A percentile compares a stretch with the other conserved stretches of the same genome.
phyloP scores from a whole-genome alignment of 805 yeast species.

The Hanseniaspora vineae region DNA sequence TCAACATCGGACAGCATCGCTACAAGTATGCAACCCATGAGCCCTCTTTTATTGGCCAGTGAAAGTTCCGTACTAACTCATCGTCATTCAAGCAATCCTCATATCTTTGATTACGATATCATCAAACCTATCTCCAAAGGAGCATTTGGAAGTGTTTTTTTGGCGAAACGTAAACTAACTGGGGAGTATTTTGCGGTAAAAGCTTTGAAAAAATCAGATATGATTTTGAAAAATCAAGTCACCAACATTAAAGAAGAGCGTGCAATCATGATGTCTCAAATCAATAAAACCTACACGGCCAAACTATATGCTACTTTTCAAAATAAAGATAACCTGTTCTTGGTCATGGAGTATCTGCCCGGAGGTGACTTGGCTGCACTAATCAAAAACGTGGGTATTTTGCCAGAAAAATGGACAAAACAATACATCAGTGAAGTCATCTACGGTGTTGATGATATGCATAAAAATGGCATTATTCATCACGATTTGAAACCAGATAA shows the following conservation, averaged over 20 bases:
- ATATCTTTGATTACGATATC: slow-evolving; percentile 79
- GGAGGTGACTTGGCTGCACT: slow-evolving; percentile 95
- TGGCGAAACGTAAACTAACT: slow-evolving; percentile 70
- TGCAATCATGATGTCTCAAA: slow-evolving; percentile 95
- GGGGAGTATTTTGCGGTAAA: slow-evolving; percentile 95
- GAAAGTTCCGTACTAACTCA: background rate
- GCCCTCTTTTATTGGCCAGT: background rate
- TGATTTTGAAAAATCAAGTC: slow-evolving; percentile 95
- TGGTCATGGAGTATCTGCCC: slow-evolving; percentile 92
- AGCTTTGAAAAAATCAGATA: slow-evolving; percentile 80
- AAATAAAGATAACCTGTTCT: slow-evolving; percentile 68
- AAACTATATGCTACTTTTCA: slow-evolving; percentile 81
- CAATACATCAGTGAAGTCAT: slow-evolving; percentile 83
- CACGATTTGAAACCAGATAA: slow-evolving; percentile 95
- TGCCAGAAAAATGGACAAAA: slow-evolving; percentile 79
- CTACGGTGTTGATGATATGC: slow-evolving; percentile 83
- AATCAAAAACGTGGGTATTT: slow-evolving; percentile 63
- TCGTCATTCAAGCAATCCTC: slow-evolving; percentile 31
- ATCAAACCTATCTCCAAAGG: slow-evolving; percentile 92
- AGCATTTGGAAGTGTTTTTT: slow-evolving; percentile 91
- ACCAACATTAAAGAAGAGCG: slow-evolving; percentile 89
- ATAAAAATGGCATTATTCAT: slow-evolving; percentile 79
- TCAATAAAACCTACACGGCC: slow-evolving; percentile 88
- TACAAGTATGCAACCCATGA: slow-evolving; percentile 1
- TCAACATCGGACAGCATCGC: slow-evolving; percentile 1